phyloP scores from a whole-genome alignment of 805 yeast species.

The Millerozyma miso region DNA sequence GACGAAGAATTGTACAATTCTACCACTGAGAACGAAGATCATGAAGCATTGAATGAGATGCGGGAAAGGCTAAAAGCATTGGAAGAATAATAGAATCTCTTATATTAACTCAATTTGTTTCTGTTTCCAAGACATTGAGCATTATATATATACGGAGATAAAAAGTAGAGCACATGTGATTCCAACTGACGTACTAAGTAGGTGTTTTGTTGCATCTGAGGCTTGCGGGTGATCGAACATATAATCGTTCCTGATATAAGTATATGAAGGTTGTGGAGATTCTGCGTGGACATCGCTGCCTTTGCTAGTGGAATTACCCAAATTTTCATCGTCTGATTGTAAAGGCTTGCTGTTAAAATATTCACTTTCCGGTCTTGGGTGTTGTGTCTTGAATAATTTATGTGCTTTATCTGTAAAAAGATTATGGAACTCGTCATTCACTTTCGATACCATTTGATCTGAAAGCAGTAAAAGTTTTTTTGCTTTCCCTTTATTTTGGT shows the following conservation, averaged over 20 bases:
- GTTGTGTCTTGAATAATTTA: neutral
- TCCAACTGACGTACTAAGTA: too few species aligned
- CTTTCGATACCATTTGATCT: neutral
- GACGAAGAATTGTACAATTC: constrained; percentile 11
- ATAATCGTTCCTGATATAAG: neutral
- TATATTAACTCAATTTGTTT: neutral
- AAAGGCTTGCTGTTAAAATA: too few species aligned
- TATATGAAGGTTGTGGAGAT: neutral
- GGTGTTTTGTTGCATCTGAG: neutral
- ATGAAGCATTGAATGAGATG: constrained; percentile 77
- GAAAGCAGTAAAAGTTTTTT: neutral
- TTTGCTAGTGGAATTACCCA: too few species aligned
- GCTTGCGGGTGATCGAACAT: neutral
- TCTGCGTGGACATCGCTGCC: too few species aligned
- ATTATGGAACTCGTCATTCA: neutral
- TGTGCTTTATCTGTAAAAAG: neutral
- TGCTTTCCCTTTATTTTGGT: neutral
- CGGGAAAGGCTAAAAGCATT: constrained; percentile 81
- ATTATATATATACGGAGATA: too few species aligned
- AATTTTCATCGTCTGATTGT: too few species aligned
- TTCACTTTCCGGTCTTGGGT: neutral
- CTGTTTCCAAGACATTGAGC: neutral
- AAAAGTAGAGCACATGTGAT: too few species aligned
- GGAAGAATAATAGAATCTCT: constrained; percentile 36
- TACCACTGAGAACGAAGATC: constrained; percentile 56